phyloP scores from a whole-genome alignment of 305 asterid genomes.

The Stenogyne calaminthoides region DNA sequence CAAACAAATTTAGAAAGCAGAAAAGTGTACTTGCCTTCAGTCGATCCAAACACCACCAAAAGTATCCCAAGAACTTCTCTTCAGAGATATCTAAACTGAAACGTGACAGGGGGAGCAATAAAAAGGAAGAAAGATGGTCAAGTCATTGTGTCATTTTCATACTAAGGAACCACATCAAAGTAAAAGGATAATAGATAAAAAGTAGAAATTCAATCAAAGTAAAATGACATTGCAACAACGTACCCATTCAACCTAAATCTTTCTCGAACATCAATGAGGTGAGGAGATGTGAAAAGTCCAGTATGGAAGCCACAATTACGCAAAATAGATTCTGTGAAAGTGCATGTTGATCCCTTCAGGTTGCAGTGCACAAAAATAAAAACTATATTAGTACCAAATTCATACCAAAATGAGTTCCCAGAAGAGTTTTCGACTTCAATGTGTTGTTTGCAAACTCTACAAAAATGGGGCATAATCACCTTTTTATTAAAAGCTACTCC shows the following conservation, averaged over 20 bases:
- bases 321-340: conserved; percentile 79
- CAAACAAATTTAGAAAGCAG: conserved; percentile 11
- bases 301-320: conserved; percentile 90
- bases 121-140: conserved; percentile 16
- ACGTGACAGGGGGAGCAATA: conserved; percentile 24
- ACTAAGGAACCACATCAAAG: conserved; percentile 27
- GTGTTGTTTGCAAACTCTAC: neutral
- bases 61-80: conserved; percentile 91
- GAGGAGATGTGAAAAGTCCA: conserved; percentile 97
- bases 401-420: conserved; percentile 1
- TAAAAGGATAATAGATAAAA: neutral
- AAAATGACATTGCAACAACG: conserved; percentile 29
- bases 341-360: conserved; percentile 93
- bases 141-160: conserved; percentile 17
- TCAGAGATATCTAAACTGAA: conserved; percentile 74
- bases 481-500: neutral
- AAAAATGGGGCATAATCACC: neutral
- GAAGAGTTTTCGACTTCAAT: conserved; percentile 9
- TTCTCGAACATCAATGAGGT: conserved; percentile 96
- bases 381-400: conserved; percentile 28
- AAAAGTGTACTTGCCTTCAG: conserved; percentile 62
- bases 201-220: conserved; percentile 13
- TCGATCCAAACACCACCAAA: conserved; percentile 97
- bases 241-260: conserved; percentile 92
- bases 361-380: conserved; percentile 31